Conservation (phyloP, 345 rosid species). For the Carallia brachiata region DNA sequence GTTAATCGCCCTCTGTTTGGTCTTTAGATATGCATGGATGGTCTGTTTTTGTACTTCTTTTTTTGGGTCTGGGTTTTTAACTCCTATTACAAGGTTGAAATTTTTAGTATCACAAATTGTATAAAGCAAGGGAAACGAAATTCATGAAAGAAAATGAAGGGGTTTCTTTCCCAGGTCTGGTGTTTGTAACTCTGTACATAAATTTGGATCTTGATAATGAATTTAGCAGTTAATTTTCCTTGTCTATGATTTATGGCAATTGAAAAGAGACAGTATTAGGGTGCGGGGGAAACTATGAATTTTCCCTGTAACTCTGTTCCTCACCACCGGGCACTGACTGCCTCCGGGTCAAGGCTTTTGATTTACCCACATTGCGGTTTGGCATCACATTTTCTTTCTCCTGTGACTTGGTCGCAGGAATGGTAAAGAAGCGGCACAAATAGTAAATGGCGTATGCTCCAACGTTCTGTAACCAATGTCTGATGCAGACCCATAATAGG, state of each 20-base stretch:
- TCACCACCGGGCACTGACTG: no score
- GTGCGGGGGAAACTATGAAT: no score
- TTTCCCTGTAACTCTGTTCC: no score
- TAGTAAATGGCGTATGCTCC: not conserved
- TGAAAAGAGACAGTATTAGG: no score
- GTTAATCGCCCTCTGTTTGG: constrained; percentile 19
- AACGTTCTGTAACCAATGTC: not conserved
- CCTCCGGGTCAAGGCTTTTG: not conserved
- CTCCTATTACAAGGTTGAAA: constrained; percentile 16
- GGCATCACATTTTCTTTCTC: not conserved
- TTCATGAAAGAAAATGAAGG: not conserved
- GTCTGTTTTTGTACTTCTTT: not conserved
- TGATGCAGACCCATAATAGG: not conserved
- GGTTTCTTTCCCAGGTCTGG: constrained; percentile 4
- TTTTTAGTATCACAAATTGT: constrained; percentile 28
- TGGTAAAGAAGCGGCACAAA: not conserved
- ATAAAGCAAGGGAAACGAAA: constrained; percentile 26
- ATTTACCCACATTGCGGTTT: not conserved
- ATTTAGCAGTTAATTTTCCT: not conserved
- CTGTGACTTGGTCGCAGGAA: not conserved
- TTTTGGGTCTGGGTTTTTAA: constrained; percentile 29
- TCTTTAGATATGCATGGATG: constrained; percentile 10
- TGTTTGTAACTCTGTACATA: constrained; percentile 22
- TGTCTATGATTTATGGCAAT: no score
- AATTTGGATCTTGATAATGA: constrained; percentile 13